Base-by-base conservation (phyloP, 768 basidiomycete species). In the Scleroderma bovista region DNA sequence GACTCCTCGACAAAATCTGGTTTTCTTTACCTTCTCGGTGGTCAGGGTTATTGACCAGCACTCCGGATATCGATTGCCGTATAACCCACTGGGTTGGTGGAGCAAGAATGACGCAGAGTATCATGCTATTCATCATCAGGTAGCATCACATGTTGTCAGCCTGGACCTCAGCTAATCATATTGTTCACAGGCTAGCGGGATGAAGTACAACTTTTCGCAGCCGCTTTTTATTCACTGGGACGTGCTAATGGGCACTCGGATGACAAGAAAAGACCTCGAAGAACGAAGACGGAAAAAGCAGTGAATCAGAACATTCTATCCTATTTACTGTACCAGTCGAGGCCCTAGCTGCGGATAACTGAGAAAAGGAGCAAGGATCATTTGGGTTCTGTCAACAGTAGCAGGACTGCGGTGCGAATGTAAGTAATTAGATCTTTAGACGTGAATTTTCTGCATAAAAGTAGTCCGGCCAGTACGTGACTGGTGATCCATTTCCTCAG, bases 161-260 rank as follows among this genome's bases (percentile, higher is more conserved):
- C 20, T 20, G 5, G 10, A 29, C 4, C 26, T 29, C 26, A 5
- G 29, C 24, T 45, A 19, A 32, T 20, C 12, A 47, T 43, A 1
- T 8, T 39, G 15, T 34, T 45, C 48, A 32, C 31, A 64, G 63
- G 10, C 9, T 23, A 79, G 88, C 53, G 95, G 95, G 3, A 90
- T 96, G 72, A 97, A 97, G 69, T 86, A 83, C 38, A 99, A 99
- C 63, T 99, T 93, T 63, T 77, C 88, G 1, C 94, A 98, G 61
- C 94, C 94, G 1, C 97, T 93, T 74, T 99, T 94, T 66, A 74
- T 94, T 40, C 93, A 95, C 59, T 98, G 93, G 93, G 94, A 98
- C 63, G 69, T 69, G 9, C 62, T 96, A 22, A 75, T 96, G 47
- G 87, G 89, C 37, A 96, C 94, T 15, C 77, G 86, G 36, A 81